Evolutionary conservation across 2,329 filamentous ascomycete species (phyloP).

Genomic region (Microsporum canis): DNA sequence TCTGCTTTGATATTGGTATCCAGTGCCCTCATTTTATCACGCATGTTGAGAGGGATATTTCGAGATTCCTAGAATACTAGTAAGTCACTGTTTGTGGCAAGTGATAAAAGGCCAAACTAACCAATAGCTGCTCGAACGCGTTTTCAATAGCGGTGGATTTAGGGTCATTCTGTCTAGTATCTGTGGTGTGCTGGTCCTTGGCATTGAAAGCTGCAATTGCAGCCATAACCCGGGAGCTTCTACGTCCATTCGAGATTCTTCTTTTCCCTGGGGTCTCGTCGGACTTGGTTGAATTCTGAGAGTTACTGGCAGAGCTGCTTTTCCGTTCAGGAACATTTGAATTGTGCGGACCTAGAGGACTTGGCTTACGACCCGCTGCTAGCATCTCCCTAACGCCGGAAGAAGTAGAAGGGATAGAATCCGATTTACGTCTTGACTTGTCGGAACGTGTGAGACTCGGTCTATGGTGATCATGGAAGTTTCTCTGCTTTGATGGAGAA

Average conservation of each 20-base stretch:
- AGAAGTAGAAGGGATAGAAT: conserved; percentile 33
- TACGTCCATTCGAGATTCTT: conserved; percentile 31
- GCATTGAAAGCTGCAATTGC: conserved; percentile 53
- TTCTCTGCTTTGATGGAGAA: conserved; percentile 50
- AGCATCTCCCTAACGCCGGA: conserved; percentile 31
- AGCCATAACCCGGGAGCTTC: conserved; percentile 49
- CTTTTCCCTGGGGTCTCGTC: conserved; percentile 7
- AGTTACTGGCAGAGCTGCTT: conserved; percentile 14
- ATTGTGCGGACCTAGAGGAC: conserved; percentile 1
- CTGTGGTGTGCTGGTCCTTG: conserved; percentile 37
- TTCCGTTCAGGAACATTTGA: conserved; percentile 9
- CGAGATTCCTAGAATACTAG: conserved; percentile 57
- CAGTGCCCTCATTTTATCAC: conserved; percentile 86
- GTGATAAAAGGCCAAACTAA: conserved; percentile 43
- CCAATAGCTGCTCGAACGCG: conserved; percentile 51
- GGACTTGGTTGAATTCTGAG: conserved; percentile 1
- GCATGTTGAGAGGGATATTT: conserved; percentile 87
- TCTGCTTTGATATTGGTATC: conserved; percentile 88
- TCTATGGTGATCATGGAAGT: conserved; percentile 45
- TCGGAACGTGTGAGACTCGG: conserved; percentile 33
- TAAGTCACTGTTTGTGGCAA: background rate
- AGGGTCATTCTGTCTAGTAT: conserved; percentile 36
- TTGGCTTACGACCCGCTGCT: conserved; percentile 15
- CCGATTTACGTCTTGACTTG: conserved; percentile 43
- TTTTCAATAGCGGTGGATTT: conserved; percentile 45